Base-by-base conservation (phyloP, 306 rosid genomes). In the Benincasa hispida region DNA sequence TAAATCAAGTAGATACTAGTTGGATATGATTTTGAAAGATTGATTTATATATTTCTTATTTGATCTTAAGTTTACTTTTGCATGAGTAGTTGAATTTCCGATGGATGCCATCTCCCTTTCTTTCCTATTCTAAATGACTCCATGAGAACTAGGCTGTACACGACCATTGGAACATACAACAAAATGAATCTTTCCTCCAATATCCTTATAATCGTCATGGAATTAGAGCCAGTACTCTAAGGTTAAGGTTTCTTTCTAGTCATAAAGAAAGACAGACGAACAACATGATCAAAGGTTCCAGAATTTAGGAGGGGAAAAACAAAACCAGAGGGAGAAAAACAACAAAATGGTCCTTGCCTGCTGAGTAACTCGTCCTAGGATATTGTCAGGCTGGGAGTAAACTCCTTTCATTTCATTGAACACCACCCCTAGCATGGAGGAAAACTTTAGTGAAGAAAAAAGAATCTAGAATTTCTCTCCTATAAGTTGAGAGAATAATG, bases 341-440 rank as follows among this genome's bases (percentile, higher is more conserved):
- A 65, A 48, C 72, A 19, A 53, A 42, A 72, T 14, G 56, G 45
- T 82, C 82, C 91, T 89, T 82, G 89, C 97, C 96, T 92, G 99
- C 75, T 92, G 99, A 81, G 99, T 81, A 74, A 85, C 55, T 75
- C 96, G 91, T 32, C 96, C 97, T 72, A 94, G 84, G 75, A 94
- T 87, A 77, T 92, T 90, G 83, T 94, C 99, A 28, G 96, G 98
- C 83, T 94, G 97, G 84, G 99, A 94, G 85, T 94, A 94, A 67
- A 92, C 99, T 62, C 98, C 98, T 82, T 94, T 94, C 99, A 94
- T 94, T 90, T 94, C 98, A 81, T 94, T 94, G 83, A 94, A 94
- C 69, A 94, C 99, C 82, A 94, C 99, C 81, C 99, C 98, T 91
- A 75, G 59, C 84, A 87, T 63, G 24, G 77, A 25, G 51, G 58